phyloP scores from a whole-genome alignment of 805 yeast genomes.

The Metschnikowia lochheadii region DNA sequence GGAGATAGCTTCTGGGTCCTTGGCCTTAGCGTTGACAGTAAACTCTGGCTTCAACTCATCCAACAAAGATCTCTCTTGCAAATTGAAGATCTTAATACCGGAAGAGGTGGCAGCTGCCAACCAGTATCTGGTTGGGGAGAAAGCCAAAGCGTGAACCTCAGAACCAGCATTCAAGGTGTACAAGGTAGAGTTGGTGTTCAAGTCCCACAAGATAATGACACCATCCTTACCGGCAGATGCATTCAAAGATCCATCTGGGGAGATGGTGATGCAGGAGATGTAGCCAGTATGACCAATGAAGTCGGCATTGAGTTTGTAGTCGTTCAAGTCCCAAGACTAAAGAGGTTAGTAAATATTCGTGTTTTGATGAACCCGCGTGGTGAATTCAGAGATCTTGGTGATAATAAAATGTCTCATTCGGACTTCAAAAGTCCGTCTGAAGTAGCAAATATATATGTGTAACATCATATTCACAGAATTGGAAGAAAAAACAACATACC shows the following conservation, averaged over 20 bases:
- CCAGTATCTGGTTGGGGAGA: slow-evolving; percentile 99
- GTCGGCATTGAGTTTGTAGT: slow-evolving; percentile 86
- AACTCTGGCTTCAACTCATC: slow-evolving; percentile 99
- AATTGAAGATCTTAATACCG: slow-evolving; percentile 97
- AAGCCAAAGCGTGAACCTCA: slow-evolving; percentile 96
- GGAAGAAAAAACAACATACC: slow-evolving; percentile 61
- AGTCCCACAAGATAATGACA: slow-evolving; percentile 96
- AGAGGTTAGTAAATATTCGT: slow-evolving; percentile 43
- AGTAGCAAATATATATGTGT: slow-evolving; percentile 93
- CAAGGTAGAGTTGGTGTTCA: slow-evolving; percentile 76
- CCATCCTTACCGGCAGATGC: slow-evolving; percentile 99
- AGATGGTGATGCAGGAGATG: slow-evolving; percentile 93
- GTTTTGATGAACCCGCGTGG: not conserved
- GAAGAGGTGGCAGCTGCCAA: slow-evolving; percentile 98
- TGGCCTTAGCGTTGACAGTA: slow-evolving; percentile 80
- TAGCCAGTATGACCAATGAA: slow-evolving; percentile 99
- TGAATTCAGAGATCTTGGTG: slow-evolving; percentile 98
- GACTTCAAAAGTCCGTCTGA: slow-evolving; percentile 70
- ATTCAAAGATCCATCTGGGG: slow-evolving; percentile 99
- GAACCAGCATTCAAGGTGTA: slow-evolving; percentile 94
- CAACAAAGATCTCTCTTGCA: slow-evolving; percentile 88
- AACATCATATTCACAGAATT: slow-evolving; percentile 57
- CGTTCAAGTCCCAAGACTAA: slow-evolving; percentile 92
- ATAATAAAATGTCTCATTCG: slow-evolving; percentile 92
- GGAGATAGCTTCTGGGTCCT: slow-evolving; percentile 97